A percentile compares a stretch with the other conserved stretches of the same genome.
phyloP scores from a whole-genome alignment of 2,329 filamentous ascomycete species.

The Mycocentrospora acerina region DNA sequence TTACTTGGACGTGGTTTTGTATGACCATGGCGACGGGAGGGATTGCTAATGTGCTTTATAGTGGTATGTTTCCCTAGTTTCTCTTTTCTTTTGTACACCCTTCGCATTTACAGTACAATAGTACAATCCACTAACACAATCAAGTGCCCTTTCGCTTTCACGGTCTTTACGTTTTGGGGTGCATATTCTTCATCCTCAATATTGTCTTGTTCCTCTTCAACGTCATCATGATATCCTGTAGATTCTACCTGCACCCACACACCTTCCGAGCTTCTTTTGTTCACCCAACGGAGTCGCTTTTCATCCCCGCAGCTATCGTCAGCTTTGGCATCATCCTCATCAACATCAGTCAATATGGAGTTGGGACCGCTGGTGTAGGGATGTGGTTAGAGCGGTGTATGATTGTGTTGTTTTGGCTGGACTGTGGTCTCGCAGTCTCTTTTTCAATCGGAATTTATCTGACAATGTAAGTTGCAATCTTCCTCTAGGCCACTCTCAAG shows the following conservation, averaged over 20 bases:
- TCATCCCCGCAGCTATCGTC: conserved; percentile 68
- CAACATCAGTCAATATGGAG: conserved; percentile 75
- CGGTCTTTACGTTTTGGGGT: conserved; percentile 51
- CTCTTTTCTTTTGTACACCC: too few relatives aligned
- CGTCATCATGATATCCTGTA: conserved; percentile 63
- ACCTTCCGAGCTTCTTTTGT: conserved; percentile 71
- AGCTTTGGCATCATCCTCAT: conserved; percentile 65
- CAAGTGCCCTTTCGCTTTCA: conserved; percentile 46
- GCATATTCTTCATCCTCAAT: conserved; percentile 52
- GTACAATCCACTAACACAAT: background rate
- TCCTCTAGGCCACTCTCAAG: background rate
- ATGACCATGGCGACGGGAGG: conserved; percentile 65
- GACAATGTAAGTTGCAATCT: conserved; percentile 59
- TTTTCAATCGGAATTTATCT: conserved; percentile 73
- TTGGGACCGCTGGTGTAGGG: conserved; percentile 50
- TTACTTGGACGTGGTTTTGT: conserved; percentile 80
- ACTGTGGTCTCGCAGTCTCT: conserved; percentile 66
- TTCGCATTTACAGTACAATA: too few relatives aligned
- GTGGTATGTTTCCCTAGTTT: conserved; percentile 55
- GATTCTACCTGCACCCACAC: conserved; percentile 69
- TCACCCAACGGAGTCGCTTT: conserved; percentile 77
- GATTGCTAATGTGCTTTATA: conserved; percentile 60
- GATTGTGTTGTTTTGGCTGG: conserved; percentile 73
- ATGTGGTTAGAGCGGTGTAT: conserved; percentile 59
- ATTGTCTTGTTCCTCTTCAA: conserved; percentile 69